phyloP scores from a whole-genome alignment of 495 filamentous ascomycete genomes.

The Penicillium egyptiacum region DNA sequence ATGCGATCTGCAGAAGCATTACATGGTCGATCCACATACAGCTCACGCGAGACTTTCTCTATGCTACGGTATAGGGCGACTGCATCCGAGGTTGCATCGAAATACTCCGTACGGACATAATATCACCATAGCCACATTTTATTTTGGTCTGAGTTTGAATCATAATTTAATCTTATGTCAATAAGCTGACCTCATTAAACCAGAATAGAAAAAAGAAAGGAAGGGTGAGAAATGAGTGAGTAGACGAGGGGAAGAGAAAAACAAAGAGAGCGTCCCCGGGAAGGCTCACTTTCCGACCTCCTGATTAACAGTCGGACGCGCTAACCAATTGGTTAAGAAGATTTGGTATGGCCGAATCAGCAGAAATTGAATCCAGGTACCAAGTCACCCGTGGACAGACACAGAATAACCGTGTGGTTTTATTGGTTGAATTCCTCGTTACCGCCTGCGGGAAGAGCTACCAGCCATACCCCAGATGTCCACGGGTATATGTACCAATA shows the following conservation, averaged over 20 bases:
- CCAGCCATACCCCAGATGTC: too few relatives aligned
- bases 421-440: too few relatives aligned
- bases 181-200: neutral
- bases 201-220: neutral
- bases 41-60: slow-evolving; percentile 2
- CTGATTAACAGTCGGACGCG: slow-evolving; percentile 53
- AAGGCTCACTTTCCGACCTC: slow-evolving; percentile 53
- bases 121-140: slow-evolving; percentile 8
- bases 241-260: neutral
- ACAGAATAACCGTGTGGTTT: too few relatives aligned
- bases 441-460: too few relatives aligned
- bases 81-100: slow-evolving; percentile 20
- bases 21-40: slow-evolving; percentile 4
- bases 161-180: neutral
- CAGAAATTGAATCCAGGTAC: too few relatives aligned
- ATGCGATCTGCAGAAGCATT: neutral
- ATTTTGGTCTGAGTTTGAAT: neutral
- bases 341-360: neutral
- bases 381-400: too few relatives aligned
- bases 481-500: too few relatives aligned
- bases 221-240: neutral
- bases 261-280: slow-evolving; percentile 38
- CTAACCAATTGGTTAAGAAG: slow-evolving; percentile 54
- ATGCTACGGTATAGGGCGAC: slow-evolving; percentile 4
- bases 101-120: slow-evolving; percentile 1